Conservation (phyloP, 2,329 filamentous ascomycete species). For the Colletotrichum orbiculare region DNA sequence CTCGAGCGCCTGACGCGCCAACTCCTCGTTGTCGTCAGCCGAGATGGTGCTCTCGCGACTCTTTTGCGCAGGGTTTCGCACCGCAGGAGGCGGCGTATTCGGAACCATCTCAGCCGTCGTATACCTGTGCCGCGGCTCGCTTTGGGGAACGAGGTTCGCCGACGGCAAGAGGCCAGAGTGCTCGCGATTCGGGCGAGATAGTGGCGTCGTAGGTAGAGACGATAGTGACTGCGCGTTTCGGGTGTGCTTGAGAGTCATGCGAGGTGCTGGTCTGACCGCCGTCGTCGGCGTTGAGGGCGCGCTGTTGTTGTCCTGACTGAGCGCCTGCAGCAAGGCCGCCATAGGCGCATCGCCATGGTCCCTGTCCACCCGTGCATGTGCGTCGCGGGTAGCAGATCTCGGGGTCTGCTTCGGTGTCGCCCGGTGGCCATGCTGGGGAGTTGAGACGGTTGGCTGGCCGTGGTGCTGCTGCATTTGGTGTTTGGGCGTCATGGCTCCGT, state of each 20-base stretch:
- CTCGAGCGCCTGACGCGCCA: constrained; percentile 65
- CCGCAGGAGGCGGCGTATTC: constrained; percentile 53
- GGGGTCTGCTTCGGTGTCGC: constrained; percentile 64
- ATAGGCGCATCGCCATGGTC: constrained; percentile 73
- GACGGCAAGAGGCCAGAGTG: constrained; percentile 69
- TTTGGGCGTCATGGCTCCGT: constrained; percentile 70
- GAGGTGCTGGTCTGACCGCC: constrained; percentile 56
- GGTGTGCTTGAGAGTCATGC: constrained; percentile 71
- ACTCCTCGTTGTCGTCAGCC: constrained; percentile 68
- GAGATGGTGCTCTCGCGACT: constrained; percentile 91
- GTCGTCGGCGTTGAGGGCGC: constrained; percentile 76
- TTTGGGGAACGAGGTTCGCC: constrained; percentile 70
- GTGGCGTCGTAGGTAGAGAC: constrained; percentile 83
- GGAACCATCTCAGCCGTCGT: constrained; percentile 52
- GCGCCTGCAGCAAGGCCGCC: constrained; percentile 82
- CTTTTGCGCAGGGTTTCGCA: constrained; percentile 66
- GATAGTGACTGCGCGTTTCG: constrained; percentile 86
- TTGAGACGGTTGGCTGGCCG: constrained; percentile 43
- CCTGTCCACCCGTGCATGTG: constrained; percentile 52
- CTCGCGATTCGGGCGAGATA: constrained; percentile 59
- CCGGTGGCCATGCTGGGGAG: constrained; percentile 58
- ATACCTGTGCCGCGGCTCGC: constrained; percentile 64
- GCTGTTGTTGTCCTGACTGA: constrained; percentile 81
- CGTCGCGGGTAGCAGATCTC: constrained; percentile 51
- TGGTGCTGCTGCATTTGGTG: constrained; percentile 45